phyloP scores from a whole-genome alignment of 192 early-diverging fungal species.

The Pilobolus umbonatus region DNA sequence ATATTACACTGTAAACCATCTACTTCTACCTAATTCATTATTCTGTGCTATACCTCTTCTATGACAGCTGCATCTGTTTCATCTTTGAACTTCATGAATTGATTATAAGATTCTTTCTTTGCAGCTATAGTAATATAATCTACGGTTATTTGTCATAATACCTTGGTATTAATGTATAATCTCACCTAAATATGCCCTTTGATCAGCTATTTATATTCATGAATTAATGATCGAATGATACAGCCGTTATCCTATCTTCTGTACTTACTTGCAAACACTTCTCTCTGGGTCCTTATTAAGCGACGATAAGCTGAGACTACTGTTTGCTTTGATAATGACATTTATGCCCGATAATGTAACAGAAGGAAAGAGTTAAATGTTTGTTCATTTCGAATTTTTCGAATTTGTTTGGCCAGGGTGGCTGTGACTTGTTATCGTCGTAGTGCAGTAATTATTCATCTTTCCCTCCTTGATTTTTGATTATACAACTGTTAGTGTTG shows the following conservation, averaged over 20 bases:
- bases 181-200: constrained; percentile 21
- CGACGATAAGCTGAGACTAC: constrained; percentile 25
- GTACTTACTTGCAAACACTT: constrained; percentile 26
- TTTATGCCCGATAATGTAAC: background rate
- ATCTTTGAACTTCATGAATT: constrained; percentile 27
- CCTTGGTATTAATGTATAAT: background rate
- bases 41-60: constrained; percentile 17
- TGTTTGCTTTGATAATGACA: constrained; percentile 22
- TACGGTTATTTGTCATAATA: background rate
- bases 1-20: background rate
- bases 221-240: background rate
- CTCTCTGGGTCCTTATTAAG: constrained; percentile 25
- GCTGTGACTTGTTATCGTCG: background rate
- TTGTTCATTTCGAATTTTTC: too few relatives aligned
- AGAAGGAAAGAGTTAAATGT: background rate
- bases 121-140: constrained; percentile 19
- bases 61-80: constrained; percentile 26
- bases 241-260: background rate
- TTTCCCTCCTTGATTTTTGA: background rate
- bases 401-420: background rate
- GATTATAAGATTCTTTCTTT: constrained; percentile 20
- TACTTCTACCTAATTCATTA: too few relatives aligned
- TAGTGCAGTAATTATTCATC: background rate
- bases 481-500: too few relatives aligned
- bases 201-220: constrained; percentile 4